Evolutionary conservation across 2,329 filamentous ascomycete genomes (phyloP).

Genomic region (Diaporthe sp.): DNA sequence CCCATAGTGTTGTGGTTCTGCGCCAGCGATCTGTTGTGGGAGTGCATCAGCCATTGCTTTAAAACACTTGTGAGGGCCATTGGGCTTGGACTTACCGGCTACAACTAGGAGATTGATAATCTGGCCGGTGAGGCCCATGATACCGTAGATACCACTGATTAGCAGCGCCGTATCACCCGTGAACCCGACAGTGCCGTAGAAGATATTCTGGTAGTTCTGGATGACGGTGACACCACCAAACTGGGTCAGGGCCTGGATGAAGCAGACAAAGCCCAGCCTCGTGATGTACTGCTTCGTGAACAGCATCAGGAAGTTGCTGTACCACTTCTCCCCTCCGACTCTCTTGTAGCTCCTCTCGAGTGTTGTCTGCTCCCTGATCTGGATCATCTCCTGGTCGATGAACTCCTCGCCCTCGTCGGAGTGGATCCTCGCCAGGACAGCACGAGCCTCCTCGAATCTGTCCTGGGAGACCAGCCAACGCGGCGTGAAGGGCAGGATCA

Average conservation of each 20-base stretch:
- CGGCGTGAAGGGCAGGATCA: constrained; percentile 48
- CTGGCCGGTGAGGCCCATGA: constrained; percentile 51
- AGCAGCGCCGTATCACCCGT: constrained; percentile 62
- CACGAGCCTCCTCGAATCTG: constrained; percentile 46
- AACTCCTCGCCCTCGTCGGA: constrained; percentile 43
- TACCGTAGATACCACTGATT: constrained; percentile 60
- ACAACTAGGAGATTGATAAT: constrained; percentile 49
- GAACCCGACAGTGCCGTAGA: constrained; percentile 60
- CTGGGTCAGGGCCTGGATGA: constrained; percentile 51
- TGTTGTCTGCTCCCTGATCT: constrained; percentile 47
- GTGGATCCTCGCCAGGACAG: constrained; percentile 46
- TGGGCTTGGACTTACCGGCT: neutral
- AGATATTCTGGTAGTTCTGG: constrained; percentile 52
- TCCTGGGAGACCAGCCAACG: constrained; percentile 47
- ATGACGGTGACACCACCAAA: constrained; percentile 50
- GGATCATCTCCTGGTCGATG: constrained; percentile 44
- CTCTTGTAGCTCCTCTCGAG: constrained; percentile 44
- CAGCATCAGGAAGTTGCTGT: constrained; percentile 40
- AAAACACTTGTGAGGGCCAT: rapidly evolving
- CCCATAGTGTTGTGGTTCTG: constrained; percentile 29
- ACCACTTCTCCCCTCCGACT: constrained; percentile 36
- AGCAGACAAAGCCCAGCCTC: constrained; percentile 47
- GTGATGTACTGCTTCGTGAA: constrained; percentile 49
- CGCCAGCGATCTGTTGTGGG: constrained; percentile 10
- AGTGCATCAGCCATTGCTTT: neutral